Evolutionary conservation across 1,284 basidiomycete species (phyloP), one percentile per base, ranked within the genome.

Genomic region (Cryptococcus sp.): DNA sequence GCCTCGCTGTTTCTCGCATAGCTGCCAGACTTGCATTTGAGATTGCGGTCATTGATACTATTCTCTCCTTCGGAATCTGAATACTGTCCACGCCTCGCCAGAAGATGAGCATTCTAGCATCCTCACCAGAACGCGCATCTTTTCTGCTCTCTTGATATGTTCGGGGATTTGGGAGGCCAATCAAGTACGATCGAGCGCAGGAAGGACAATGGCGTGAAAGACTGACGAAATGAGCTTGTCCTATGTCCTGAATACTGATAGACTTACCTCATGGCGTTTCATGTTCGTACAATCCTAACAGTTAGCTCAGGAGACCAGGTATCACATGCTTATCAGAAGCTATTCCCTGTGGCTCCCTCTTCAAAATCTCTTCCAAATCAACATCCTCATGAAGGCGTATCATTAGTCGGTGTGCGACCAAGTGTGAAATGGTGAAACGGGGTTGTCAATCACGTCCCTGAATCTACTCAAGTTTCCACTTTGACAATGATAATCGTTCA

Each of bases 331-430:
- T 58, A 4, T 55, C 52, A 8, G 55, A 56, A 13, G 58, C 50
- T 61, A 72, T 59, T 2, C 58, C 55, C 41, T 60, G 66, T 41
- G 73, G 56, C 58, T 75, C 73, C 47, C 56, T 56, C 60, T 73
- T 62, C 35, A 75, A 57, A 63, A 68, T 60, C 42, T 62, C 66
- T 55, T 75, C 73, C 32, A 74, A 58, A 50, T 73, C 71, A 4
- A 61, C 47, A 37, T 70, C 69, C 14, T 64, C 67, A 23, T 60
- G 23, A 23, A 23, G 23, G 23, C 23, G 23, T 23, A 23, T 23
- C 23, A 23, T 23, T 23, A 23, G 23, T 23, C 23, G 23, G 23
- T 23, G 23, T 23, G 23, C 23, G 23, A 23, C 23, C 23, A 23
- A 23, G 23, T 23, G 23, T 23, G 23, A 23, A 23, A 23, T 23